Conservation (phyloP, 208 protist species). For the Leishmania amazonensis region DNA sequence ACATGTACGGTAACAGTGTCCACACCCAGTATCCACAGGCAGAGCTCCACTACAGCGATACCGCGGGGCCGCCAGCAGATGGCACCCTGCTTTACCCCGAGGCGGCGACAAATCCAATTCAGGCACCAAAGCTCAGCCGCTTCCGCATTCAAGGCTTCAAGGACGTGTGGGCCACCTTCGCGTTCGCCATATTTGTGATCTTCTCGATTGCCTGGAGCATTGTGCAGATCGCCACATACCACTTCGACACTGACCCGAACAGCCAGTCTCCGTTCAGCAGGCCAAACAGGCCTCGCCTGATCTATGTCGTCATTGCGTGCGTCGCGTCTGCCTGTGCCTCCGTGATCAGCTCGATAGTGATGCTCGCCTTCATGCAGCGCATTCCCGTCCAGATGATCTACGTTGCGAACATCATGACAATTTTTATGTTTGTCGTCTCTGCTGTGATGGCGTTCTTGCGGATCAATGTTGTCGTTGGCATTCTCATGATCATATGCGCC, state of each 20-base stretch:
- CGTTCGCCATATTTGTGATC: conserved; percentile 57
- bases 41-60: conserved; percentile 33
- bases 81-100: conserved; percentile 67
- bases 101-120: conserved; percentile 12
- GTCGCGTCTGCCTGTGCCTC: conserved; percentile 7
- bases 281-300: not conserved
- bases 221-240: conserved; percentile 51
- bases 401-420: conserved; percentile 51
- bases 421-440: conserved; percentile 31
- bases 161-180: conserved; percentile 76
- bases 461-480: conserved; percentile 31
- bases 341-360: conserved; percentile 19
- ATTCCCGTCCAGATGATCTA: conserved; percentile 56
- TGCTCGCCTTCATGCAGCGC: conserved; percentile 18
- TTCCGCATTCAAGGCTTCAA: conserved; percentile 68
- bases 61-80: conserved; percentile 35
- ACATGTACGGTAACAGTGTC: conserved; percentile 6
- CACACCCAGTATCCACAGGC: conserved; percentile 42
- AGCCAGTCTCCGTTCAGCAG: not conserved
- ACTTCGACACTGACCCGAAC: not conserved
- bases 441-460: conserved; percentile 42
- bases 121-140: conserved; percentile 52
- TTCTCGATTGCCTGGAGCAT: conserved; percentile 63
- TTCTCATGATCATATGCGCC: conserved; percentile 45
- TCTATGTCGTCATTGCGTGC: conserved; percentile 1